Conservation (phyloP, 345 rosid species). For the Pseudoturritis turrita region DNA sequence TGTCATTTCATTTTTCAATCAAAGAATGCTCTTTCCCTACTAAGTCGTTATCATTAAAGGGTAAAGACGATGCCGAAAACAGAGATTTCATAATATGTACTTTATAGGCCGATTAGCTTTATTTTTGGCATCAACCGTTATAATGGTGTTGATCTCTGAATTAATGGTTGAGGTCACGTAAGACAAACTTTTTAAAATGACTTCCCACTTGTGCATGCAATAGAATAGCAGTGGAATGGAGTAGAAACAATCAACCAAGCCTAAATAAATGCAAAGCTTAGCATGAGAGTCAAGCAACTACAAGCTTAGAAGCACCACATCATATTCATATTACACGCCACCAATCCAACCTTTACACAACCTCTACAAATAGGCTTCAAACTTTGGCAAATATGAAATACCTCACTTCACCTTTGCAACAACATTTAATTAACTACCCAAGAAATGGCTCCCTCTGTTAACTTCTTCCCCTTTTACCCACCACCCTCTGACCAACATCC, state of each 20-base stretch:
- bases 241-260: conserved; percentile 19
- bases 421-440: background rate
- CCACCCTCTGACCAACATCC: conserved; percentile 26
- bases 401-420: conserved; percentile 5
- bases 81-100: too few relatives aligned
- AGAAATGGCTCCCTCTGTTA: conserved; percentile 12
- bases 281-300: conserved; percentile 26
- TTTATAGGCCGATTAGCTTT: too few relatives aligned
- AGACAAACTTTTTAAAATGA: too few relatives aligned
- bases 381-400: background rate
- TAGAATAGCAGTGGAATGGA: conserved; percentile 9
- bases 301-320: conserved; percentile 23
- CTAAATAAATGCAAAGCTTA: conserved; percentile 11
- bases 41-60: too few relatives aligned
- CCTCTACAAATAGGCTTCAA: conserved; percentile 31
- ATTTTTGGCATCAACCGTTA: too few relatives aligned
- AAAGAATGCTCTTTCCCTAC: background rate
- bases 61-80: too few relatives aligned
- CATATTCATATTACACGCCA: conserved; percentile 3
- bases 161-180: background rate
- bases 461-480: conserved; percentile 20
- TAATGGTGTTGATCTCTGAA: background rate
- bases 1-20: too few relatives aligned
- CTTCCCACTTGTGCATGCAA: background rate
- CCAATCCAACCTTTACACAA: conserved; percentile 6